Conservation (phyloP, 2,329 filamentous ascomycete genomes). For the Albifimbria verrucaria region DNA sequence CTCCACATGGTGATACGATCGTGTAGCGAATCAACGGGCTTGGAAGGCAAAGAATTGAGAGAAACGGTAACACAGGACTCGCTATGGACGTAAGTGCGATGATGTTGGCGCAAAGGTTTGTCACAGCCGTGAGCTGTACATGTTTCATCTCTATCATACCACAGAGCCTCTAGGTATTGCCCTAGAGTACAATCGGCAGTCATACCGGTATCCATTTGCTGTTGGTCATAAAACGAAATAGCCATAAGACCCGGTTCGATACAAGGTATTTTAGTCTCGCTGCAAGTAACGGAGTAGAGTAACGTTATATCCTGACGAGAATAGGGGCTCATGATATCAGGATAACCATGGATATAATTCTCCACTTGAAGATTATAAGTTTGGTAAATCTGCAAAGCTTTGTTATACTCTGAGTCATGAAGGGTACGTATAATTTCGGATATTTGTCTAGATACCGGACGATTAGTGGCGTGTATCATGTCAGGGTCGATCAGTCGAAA, state of each 20-base stretch:
- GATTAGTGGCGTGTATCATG: slow-evolving; percentile 85
- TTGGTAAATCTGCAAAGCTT: slow-evolving; percentile 87
- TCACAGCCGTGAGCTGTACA: slow-evolving; percentile 85
- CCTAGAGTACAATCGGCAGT: slow-evolving; percentile 88
- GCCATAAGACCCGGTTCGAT: slow-evolving; percentile 86
- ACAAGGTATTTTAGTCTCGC: slow-evolving; percentile 88
- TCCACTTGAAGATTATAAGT: slow-evolving; percentile 97
- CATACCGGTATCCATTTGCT: slow-evolving; percentile 69
- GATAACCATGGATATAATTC: slow-evolving; percentile 82
- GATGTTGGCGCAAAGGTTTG: slow-evolving; percentile 84
- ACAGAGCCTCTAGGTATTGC: slow-evolving; percentile 91
- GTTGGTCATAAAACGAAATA: slow-evolving; percentile 90
- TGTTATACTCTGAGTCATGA: slow-evolving; percentile 95
- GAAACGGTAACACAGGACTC: slow-evolving; percentile 91
- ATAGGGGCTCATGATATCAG: slow-evolving; percentile 89
- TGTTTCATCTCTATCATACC: slow-evolving; percentile 68
- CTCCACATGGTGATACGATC: slow-evolving; percentile 94
- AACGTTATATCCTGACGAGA: slow-evolving; percentile 96
- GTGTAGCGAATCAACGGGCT: slow-evolving; percentile 33
- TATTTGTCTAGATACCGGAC: slow-evolving; percentile 78
- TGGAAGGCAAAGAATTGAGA: slow-evolving; percentile 59
- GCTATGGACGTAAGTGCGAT: slow-evolving; percentile 94
- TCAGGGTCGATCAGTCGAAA: slow-evolving; percentile 93
- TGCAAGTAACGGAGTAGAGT: slow-evolving; percentile 90
- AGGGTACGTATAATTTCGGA: slow-evolving; percentile 93